A percentile compares a stretch with the other conserved stretches of the same genome.
Evolutionary conservation across 2,329 filamentous ascomycete genomes (phyloP).

Genomic region (Xylariaceae sp.): DNA sequence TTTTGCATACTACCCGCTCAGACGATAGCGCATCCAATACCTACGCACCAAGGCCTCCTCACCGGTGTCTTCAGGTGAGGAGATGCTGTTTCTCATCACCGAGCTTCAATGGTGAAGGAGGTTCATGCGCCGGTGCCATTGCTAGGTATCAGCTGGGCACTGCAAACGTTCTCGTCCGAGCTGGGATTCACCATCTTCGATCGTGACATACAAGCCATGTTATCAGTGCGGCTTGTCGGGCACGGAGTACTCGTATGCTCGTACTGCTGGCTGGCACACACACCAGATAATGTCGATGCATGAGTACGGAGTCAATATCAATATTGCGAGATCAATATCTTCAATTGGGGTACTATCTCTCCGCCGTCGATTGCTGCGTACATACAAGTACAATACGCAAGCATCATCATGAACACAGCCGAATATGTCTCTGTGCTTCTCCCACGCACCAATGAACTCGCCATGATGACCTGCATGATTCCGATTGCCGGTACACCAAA

Average conservation of each 20-base stretch:
- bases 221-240: no score
- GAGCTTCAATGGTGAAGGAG: neutral
- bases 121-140: neutral
- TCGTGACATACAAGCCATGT: no score
- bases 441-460: slow-evolving; percentile 6
- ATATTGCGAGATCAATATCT: no score
- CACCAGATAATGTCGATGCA: no score
- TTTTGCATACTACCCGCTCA: no score
- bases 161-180: neutral
- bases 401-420: neutral
- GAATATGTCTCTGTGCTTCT: neutral
- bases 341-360: no score
- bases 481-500: slow-evolving; percentile 4
- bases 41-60: no score
- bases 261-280: no score
- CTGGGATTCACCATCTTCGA: no score
- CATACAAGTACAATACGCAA: neutral
- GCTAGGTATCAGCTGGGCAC: neutral
- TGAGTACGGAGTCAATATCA: no score
- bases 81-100: neutral
- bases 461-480: slow-evolving; percentile 12
- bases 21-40: no score
- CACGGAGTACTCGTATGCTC: no score
- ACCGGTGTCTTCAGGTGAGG: neutral
- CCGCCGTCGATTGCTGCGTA: neutral